Base-by-base conservation (phyloP, 1,139 yeast species). In the Magnusiomyces tetraspermus region DNA sequence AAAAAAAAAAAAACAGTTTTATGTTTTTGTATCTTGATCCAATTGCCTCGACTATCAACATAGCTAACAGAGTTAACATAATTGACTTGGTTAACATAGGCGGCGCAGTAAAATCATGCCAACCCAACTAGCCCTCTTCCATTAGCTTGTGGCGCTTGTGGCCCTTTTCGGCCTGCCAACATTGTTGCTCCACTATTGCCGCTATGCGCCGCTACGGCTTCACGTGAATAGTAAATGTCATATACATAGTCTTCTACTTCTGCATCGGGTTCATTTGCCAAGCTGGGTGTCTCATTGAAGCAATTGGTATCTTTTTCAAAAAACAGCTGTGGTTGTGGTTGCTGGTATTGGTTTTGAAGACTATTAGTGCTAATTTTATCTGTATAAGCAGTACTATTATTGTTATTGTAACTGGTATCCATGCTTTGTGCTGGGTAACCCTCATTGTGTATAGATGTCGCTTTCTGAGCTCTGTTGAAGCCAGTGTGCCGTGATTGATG, bases 221-320 rank as follows among this genome's bases (percentile, higher is more conserved):
- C 43, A 15, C 37, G 80, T 58, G 87, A 67, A 69, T 78, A 72
- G 75, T 90, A 90, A 21, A 90, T 89, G 69, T 90, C 98, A 63
- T 88, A 92, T 21, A 90, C 97, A 60, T 86, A 90, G 38, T 85
- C 95, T 24, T 49, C 52, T 3, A 46, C 31, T 23, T 38, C 50
- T 5, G 50, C 19, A n/a, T 41, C 51, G 2, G 37, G 50, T 17
- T 6, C 19, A n/a, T n/a, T n/a, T n/a, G n/a, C n/a, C n/a, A n/a
- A n/a, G n/a, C n/a, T n/a, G n/a, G n/a, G n/a, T n/a, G 17, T 4
- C 4, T 15, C 17, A 10, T 15, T 33, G 38, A 15, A 15, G 38
- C n/a, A 33, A 10, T 6, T 15, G 17, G 17, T 10, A 11, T 13
- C 2, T 11, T 11, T 24, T 42, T 42, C 10, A 6, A 19, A 40